A percentile compares a stretch with the other conserved stretches of the same genome.
Conservation (phyloP, 345 rosid species). For the Acer negundo region DNA sequence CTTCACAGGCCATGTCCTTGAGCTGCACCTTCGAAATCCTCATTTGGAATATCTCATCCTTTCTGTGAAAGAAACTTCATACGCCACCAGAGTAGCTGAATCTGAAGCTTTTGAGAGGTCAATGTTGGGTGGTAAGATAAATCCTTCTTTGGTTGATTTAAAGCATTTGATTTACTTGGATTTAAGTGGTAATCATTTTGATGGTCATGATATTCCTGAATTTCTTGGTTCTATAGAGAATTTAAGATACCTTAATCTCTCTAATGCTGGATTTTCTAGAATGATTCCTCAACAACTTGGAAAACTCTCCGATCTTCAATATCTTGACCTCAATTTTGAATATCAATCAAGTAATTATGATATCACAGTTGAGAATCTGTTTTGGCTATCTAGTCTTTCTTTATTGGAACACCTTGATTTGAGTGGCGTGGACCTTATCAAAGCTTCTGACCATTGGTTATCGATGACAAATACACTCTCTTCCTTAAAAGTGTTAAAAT, state of each 20-base stretch:
- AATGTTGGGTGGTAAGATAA: neutral
- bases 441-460: neutral
- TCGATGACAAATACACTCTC: no score
- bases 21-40: no score
- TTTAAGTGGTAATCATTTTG: neutral
- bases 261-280: no score
- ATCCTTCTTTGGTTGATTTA: neutral
- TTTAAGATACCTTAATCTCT: no score
- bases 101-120: no score
- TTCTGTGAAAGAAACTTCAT: no score
- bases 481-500: no score
- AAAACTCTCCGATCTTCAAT: neutral
- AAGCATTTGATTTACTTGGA: neutral
- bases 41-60: no score
- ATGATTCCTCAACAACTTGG: no score
- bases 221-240: neutral
- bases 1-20: no score
- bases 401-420: neutral
- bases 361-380: neutral
- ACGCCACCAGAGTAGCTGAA: no score
- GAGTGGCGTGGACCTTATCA: neutral
- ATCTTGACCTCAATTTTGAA: neutral
- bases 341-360: fast-evolving
- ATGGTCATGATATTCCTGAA: neutral
- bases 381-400: neutral